These are phyloP conservation scores for Rhizopogon parksii DNA, from an alignment of 1,284 basidiomycete species.

Conservation along the genomic window DNA sequence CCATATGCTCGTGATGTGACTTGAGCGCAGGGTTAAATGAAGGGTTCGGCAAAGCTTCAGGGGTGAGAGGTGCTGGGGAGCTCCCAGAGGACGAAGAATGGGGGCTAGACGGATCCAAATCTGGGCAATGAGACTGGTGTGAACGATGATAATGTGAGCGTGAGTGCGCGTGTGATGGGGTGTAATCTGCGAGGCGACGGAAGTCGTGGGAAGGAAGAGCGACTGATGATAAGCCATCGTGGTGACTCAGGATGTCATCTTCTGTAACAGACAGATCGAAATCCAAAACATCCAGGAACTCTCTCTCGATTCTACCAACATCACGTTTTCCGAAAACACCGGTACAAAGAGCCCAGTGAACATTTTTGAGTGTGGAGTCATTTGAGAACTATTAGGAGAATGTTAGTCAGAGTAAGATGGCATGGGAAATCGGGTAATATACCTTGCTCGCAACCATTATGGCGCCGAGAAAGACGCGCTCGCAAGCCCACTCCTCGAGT, in stretches of 20 bases:
- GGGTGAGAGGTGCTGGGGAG: conserved; percentile 25
- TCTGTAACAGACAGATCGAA: conserved; percentile 61
- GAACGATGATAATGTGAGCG: conserved; percentile 15
- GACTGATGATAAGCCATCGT: conserved; percentile 45
- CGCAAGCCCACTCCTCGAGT: conserved; percentile 71
- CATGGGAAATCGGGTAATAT: conserved; percentile 17
- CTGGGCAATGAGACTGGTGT: conserved; percentile 18
- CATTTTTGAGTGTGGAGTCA: conserved; percentile 69
- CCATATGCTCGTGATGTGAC: conserved; percentile 10
- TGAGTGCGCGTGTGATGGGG: conserved; percentile 16
- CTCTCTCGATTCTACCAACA: conserved; percentile 69
- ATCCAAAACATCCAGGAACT: conserved; percentile 70
- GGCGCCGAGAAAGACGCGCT: conserved; percentile 68
- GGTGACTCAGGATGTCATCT: conserved; percentile 55
- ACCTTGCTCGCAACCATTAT: conserved; percentile 70
- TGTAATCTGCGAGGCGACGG: conserved; percentile 18
- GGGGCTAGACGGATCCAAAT: conserved; percentile 27
- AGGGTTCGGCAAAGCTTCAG: conserved; percentile 16
- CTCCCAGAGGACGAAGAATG: conserved; percentile 30
- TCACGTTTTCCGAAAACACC: conserved; percentile 74
- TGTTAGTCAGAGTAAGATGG: conserved; percentile 14
- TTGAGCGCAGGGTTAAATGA: conserved; percentile 15
- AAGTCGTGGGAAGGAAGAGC: conserved; percentile 23
- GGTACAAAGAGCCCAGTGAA: conserved; percentile 73
- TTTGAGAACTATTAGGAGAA: conserved; percentile 50